Evolutionary conservation across 495 filamentous ascomycete species (phyloP), one percentile per base, ranked within the genome.

Genomic region (Podospora didyma): DNA sequence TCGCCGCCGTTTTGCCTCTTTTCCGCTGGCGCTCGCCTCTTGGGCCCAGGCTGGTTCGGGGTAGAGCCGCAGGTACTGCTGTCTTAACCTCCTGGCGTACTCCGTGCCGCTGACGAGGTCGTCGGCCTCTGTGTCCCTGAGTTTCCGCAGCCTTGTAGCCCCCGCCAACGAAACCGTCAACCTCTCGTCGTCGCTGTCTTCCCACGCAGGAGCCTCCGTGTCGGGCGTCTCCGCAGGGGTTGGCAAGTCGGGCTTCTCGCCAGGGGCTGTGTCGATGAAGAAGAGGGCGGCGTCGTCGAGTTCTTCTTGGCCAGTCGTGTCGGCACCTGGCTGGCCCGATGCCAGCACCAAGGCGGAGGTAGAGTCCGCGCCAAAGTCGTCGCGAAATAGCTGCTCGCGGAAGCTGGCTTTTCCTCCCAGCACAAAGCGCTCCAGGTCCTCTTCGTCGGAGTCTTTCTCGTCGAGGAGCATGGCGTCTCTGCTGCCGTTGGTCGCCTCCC

Each of bases 121-220:
- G 62, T 98, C 94, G 7, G 77, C 79, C 61, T 95, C 92, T 17
- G 83, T 80, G 7, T 82, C 72, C 37, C 94, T 82, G 47, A 97
- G 76, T 68, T 97, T 97, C 46, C 93, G 80, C 63, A 96, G 72
- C 46, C 86, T 81, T 19, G 80, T 79, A 42, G 86, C 82, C 41
- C 84, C 78, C 10, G 88, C 88, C 12, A 98, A 80, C 3, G 92
- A 96, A 46, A 98, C 77, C 19, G 82, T 82, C 49, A 96, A 74
- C 39, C 87, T 82, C 66, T 98, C 94, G 63, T 98, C 94, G 62
- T 97, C 94, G 71, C 92, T 96, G 73, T 98, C 94, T 60, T 90
- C 83, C 94, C 94, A 98, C 14, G 89, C 87, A 11, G 89, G 73
- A 53, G 56, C 53, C 37, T 79, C 70, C 21, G 65, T 69, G 1